Evolutionary conservation across 2,329 filamentous ascomycete genomes (phyloP).

Genomic region (Aureobasidium mangrovei): DNA sequence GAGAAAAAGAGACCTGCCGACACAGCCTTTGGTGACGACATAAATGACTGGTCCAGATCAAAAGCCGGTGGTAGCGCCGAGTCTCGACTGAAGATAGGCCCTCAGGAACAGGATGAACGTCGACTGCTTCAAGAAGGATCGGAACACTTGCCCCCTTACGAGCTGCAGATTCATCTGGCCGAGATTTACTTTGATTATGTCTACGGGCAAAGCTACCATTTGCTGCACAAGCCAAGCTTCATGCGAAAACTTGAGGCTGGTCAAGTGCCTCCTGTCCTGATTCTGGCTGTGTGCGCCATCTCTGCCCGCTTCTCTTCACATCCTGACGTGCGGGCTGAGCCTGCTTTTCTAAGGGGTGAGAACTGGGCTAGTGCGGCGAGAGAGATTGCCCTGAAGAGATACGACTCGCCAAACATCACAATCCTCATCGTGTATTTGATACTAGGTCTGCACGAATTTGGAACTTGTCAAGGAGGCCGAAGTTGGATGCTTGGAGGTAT

Average conservation of each 20-base stretch:
- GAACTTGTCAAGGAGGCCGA: conserved; percentile 88
- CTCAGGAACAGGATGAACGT: conserved; percentile 53
- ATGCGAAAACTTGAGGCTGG: conserved; percentile 78
- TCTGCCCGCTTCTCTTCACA: conserved; percentile 93
- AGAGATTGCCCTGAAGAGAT: conserved; percentile 76
- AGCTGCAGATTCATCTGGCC: conserved; percentile 85
- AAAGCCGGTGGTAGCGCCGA: conserved; percentile 3
- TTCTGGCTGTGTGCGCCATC: conserved; percentile 89
- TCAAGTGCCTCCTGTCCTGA: conserved; percentile 76
- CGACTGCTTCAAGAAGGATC: conserved; percentile 72
- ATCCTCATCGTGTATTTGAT: conserved; percentile 86
- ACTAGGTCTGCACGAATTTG: conserved; percentile 87
- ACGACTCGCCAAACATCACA: conserved; percentile 93
- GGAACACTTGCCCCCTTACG: conserved; percentile 72
- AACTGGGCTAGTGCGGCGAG: conserved; percentile 83
- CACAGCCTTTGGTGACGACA: conserved; percentile 74
- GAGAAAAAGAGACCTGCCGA: conserved; percentile 74
- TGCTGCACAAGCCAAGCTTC: conserved; percentile 94
- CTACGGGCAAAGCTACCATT: conserved; percentile 88
- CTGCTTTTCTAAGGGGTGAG: conserved; percentile 80
- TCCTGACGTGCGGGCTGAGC: conserved; percentile 65
- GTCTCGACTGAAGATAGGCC: conserved; percentile 37
- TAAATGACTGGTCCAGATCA: conserved; percentile 70
- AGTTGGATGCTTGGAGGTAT: conserved; percentile 95
- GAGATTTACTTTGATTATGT: conserved; percentile 94